phyloP scores from a whole-genome alignment of 805 yeast species.

The Candida peoriensis region DNA sequence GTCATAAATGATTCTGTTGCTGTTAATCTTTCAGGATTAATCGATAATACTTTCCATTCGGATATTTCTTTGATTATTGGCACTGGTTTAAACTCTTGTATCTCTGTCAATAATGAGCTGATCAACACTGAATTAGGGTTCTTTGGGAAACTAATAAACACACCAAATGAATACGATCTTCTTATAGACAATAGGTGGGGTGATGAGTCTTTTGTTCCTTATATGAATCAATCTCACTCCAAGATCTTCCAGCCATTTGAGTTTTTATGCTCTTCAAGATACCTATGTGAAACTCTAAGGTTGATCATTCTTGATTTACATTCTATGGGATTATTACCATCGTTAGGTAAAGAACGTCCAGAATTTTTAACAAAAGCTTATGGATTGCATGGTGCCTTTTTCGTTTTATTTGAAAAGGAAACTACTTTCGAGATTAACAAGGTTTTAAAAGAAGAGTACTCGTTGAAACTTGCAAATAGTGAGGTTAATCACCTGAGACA shows the following conservation, averaged over 20 bases:
- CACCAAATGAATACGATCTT: slow-evolving; percentile 36
- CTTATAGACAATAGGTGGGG: slow-evolving; percentile 31
- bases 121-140: slow-evolving; percentile 52
- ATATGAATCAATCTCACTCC: slow-evolving; percentile 10
- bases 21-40: slow-evolving; percentile 49
- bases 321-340: background rate
- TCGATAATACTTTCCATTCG: slow-evolving; percentile 25
- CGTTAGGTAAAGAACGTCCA: slow-evolving; percentile 1
- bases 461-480: background rate
- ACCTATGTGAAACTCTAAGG: slow-evolving; percentile 49
- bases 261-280: slow-evolving; percentile 49
- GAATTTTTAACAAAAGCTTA: slow-evolving; percentile 1
- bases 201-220: background rate
- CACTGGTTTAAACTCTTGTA: slow-evolving; percentile 60
- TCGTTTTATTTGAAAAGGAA: slow-evolving; percentile 4
- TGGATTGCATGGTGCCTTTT: slow-evolving; percentile 12
- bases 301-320: slow-evolving; percentile 32
- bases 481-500: slow-evolving; percentile 26
- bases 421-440: background rate
- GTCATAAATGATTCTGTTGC: slow-evolving; percentile 66
- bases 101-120: slow-evolving; percentile 27
- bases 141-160: slow-evolving; percentile 40
- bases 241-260: slow-evolving; percentile 52
- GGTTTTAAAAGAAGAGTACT: background rate
- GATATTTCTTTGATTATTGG: slow-evolving; percentile 59